phyloP scores from a whole-genome alignment of 495 filamentous ascomycete species.

The Aspergillus bridgeri region DNA sequence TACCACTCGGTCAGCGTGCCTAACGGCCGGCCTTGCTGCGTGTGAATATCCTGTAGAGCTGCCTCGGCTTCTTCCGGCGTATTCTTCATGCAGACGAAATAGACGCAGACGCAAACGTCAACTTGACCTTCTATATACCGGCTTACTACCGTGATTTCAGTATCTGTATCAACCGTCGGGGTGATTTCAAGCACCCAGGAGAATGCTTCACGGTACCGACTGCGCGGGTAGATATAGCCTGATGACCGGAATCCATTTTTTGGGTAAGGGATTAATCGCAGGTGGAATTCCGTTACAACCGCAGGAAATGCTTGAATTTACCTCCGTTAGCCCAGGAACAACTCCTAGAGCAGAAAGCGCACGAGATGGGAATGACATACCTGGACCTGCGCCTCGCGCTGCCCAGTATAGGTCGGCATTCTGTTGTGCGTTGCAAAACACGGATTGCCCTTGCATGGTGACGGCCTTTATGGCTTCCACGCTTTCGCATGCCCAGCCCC shows the following conservation, averaged over 20 bases:
- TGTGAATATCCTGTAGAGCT: constrained; percentile 32
- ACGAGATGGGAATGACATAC: constrained; percentile 8
- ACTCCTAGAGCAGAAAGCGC: too few relatives aligned
- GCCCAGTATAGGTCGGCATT: too few relatives aligned
- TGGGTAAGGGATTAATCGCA: constrained; percentile 31
- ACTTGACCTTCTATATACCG: constrained; percentile 22
- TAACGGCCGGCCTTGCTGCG: constrained; percentile 23
- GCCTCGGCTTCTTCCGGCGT: constrained; percentile 25
- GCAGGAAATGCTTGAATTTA: constrained; percentile 41
- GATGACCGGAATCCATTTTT: constrained; percentile 34
- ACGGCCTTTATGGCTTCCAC: too few relatives aligned
- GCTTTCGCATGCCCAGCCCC: too few relatives aligned
- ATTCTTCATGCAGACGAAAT: constrained; percentile 42
- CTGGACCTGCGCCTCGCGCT: background rate
- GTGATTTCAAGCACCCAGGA: constrained; percentile 40
- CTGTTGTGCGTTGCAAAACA: too few relatives aligned
- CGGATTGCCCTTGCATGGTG: too few relatives aligned
- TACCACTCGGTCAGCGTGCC: constrained; percentile 28
- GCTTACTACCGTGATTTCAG: constrained; percentile 41
- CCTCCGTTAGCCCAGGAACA: background rate
- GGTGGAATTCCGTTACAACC: constrained; percentile 48
- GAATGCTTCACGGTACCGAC: constrained; percentile 37
- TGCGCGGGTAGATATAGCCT: constrained; percentile 45
- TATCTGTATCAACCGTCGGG: constrained; percentile 34
- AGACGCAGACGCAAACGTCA: constrained; percentile 32